A percentile compares a stretch with the other conserved stretches of the same genome.
These are phyloP conservation scores for Crithidia brevicula DNA, from an alignment of 208 protist species.

Conservation along the genomic window DNA sequence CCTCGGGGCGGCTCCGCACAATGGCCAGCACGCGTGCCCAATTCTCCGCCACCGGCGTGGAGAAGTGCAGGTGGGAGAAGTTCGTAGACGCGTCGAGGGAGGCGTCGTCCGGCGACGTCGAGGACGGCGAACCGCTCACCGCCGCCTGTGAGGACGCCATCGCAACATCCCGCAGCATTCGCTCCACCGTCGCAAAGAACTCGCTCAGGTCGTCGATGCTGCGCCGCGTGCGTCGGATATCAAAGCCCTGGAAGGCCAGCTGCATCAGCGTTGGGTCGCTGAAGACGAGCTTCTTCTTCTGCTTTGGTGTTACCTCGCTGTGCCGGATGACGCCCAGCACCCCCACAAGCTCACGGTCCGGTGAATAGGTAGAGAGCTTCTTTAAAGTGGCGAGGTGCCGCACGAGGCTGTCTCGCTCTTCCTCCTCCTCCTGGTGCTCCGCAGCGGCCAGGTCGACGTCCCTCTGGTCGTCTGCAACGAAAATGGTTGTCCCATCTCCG, in stretches of 20 bases:
- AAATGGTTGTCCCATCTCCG: background rate
- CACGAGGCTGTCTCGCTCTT: slow-evolving; percentile 23
- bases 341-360: slow-evolving; percentile 53
- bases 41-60: slow-evolving; percentile 26
- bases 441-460: background rate
- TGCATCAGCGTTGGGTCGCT: slow-evolving; percentile 33
- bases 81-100: slow-evolving; percentile 6
- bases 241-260: slow-evolving; percentile 27
- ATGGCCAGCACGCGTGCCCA: slow-evolving; percentile 48
- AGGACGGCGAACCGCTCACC: background rate
- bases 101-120: slow-evolving; percentile 10
- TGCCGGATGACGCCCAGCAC: slow-evolving; percentile 60
- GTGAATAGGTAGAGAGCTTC: slow-evolving; percentile 46
- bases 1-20: slow-evolving; percentile 42
- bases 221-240: slow-evolving; percentile 20
- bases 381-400: slow-evolving; percentile 40
- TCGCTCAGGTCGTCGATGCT: slow-evolving; percentile 23
- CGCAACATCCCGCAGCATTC: slow-evolving; percentile 16
- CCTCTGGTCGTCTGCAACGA: background rate
- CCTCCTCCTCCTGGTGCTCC: background rate
- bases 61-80: slow-evolving; percentile 2
- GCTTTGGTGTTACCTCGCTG: slow-evolving; percentile 58
- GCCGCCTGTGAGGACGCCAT: background rate
- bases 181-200: slow-evolving; percentile 26
- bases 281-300: slow-evolving; percentile 64